Evolutionary conservation across 225 moss, liverwort and hornwort genomes (phyloP).

Genomic region (Pseudisothecium myosuroides): DNA sequence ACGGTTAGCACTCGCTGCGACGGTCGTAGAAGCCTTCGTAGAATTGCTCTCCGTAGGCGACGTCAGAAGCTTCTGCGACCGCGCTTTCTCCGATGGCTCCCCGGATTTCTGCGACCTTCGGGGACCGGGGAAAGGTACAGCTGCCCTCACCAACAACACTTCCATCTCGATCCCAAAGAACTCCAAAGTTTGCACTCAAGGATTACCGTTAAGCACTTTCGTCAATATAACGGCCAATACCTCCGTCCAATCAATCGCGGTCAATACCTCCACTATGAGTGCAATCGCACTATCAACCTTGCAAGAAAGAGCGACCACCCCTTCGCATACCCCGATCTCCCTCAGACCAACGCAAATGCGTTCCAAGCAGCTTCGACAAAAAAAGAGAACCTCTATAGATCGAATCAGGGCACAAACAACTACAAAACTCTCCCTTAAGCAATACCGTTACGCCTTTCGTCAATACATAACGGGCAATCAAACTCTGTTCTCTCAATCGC

Average conservation of each 20-base stretch:
- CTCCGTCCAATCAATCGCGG: background rate
- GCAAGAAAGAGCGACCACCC: background rate
- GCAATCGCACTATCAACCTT: background rate
- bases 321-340: background rate
- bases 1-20: background rate
- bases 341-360: background rate
- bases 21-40: background rate
- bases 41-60: background rate
- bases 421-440: background rate
- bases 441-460: background rate
- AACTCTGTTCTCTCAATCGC: background rate
- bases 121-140: conserved; percentile 22
- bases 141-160: conserved; percentile 33
- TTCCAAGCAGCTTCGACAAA: background rate
- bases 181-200: background rate
- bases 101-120: conserved; percentile 20
- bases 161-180: conserved; percentile 15
- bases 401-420: background rate
- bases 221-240: background rate
- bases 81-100: conserved; percentile 12
- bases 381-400: background rate
- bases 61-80: conserved; percentile 13
- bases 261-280: background rate
- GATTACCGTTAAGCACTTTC: background rate
- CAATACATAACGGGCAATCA: background rate